phyloP scores from a whole-genome alignment of 257 asterid genomes.

The Gentiana straminea region DNA sequence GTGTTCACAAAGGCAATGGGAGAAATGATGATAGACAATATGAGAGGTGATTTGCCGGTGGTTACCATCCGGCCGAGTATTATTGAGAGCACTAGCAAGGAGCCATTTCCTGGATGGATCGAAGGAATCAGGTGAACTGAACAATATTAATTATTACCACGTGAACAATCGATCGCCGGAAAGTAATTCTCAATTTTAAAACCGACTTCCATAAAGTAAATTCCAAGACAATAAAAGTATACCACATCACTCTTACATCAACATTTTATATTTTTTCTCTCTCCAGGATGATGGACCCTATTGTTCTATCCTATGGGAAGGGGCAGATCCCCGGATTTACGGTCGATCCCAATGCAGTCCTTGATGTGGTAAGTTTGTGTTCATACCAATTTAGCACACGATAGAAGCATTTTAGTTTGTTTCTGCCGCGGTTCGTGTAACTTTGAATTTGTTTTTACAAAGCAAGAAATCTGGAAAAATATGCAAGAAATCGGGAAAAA shows the following conservation, averaged over 20 bases:
- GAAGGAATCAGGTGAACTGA: constrained; percentile 69
- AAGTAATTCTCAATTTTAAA: too few relatives aligned
- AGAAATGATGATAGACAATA: constrained; percentile 86
- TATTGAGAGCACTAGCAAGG: constrained; percentile 86
- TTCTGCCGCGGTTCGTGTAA: too few relatives aligned
- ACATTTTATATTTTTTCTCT: background rate
- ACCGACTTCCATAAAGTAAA: too few relatives aligned
- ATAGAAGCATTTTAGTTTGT: background rate
- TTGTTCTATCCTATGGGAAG: constrained; percentile 77
- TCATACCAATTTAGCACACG: too few relatives aligned
- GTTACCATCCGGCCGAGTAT: constrained; percentile 89
- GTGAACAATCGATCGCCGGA: too few relatives aligned
- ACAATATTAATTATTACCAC: too few relatives aligned
- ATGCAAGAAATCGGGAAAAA: too few relatives aligned
- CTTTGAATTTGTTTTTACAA: too few relatives aligned
- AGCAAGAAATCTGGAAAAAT: too few relatives aligned
- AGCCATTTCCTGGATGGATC: constrained; percentile 25
- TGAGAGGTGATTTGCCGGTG: constrained; percentile 75
- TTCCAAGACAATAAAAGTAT: too few relatives aligned
- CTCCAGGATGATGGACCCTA: constrained; percentile 95
- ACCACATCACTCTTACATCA: too few relatives aligned
- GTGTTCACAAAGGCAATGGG: constrained; percentile 98
- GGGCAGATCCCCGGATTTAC: constrained; percentile 89
- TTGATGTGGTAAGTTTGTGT: constrained; percentile 67
- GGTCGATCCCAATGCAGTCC: constrained; percentile 80